Conservation (phyloP, 768 basidiomycete genomes). For the Russula sp. region DNA sequence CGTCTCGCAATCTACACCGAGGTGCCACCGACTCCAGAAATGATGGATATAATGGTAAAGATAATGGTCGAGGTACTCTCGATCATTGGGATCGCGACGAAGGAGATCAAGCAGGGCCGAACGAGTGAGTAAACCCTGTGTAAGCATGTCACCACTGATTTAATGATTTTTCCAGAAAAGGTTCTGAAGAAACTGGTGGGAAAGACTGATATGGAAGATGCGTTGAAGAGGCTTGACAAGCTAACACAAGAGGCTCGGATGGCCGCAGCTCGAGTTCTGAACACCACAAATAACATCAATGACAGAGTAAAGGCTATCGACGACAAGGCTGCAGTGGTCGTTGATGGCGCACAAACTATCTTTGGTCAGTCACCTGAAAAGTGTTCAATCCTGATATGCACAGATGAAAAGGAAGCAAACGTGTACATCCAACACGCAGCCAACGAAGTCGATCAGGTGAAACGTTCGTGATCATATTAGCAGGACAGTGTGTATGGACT, state of each 20-base stretch:
- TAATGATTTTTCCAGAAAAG: not conserved
- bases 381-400: no score
- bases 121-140: not conserved
- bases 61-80: not conserved
- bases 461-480: no score
- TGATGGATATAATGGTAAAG: not conserved
- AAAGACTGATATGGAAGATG: not conserved
- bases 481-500: no score
- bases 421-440: no score
- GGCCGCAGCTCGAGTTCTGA: not conserved
- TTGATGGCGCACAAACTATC: no score
- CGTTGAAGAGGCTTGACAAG: not conserved
- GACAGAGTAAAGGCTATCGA: not conserved
- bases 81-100: not conserved
- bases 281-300: not conserved
- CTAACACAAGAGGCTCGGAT: not conserved
- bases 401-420: no score
- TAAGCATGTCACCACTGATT: not conserved
- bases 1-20: not conserved
- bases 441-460: no score
- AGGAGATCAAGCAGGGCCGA: not conserved
- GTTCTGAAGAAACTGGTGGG: not conserved
- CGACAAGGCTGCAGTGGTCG: not conserved
- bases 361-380: no score
- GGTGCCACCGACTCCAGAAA: not conserved